Percentiles rank a stretch among this genome's conserved stretches.
Evolutionary conservation across 2,329 filamentous ascomycete genomes (phyloP).

Genomic region (Microsporum canis): DNA sequence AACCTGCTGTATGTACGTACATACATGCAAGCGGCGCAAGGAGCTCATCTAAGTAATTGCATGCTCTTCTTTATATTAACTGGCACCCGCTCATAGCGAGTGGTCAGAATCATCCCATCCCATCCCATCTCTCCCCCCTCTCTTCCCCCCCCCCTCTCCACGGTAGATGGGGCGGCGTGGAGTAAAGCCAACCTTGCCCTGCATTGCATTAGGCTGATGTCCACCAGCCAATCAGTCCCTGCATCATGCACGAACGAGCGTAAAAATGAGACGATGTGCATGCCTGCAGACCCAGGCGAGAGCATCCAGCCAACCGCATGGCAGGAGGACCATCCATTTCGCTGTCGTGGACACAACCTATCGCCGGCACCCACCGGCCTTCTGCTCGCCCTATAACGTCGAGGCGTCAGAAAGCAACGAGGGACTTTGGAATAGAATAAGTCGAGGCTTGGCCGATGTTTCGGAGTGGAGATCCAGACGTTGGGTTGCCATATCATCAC

Average conservation of each 20-base stretch:
- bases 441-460: background rate
- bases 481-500: background rate
- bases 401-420: background rate
- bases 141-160: background rate
- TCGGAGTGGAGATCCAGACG: background rate
- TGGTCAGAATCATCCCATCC: background rate
- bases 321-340: background rate
- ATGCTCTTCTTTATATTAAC: background rate
- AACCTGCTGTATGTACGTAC: background rate
- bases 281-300: background rate
- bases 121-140: background rate
- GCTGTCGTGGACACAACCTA: background rate
- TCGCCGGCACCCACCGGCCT: background rate
- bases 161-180: background rate
- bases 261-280: background rate
- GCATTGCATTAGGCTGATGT: background rate
- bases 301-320: background rate
- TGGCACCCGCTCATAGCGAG: background rate
- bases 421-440: background rate
- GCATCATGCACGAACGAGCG: constrained; percentile 3
- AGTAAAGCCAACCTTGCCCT: background rate
- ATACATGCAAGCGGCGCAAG: background rate
- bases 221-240: background rate
- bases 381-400: background rate
- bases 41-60: background rate